Evolutionary conservation across 306 rosid genomes (phyloP), one percentile per base, ranked within the genome.

Genomic region (Calophaca sinica): DNA sequence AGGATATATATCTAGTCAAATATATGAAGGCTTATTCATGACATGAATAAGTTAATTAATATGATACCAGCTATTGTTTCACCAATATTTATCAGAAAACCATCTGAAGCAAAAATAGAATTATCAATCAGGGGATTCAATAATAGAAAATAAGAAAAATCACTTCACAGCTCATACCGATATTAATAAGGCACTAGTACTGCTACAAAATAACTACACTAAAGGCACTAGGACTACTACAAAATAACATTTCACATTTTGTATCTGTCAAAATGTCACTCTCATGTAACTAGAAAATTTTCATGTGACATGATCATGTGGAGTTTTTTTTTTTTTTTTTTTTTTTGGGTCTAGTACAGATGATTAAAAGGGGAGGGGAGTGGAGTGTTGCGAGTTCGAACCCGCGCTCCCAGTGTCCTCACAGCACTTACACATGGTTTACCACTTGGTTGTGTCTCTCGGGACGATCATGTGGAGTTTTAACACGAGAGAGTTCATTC

Each of bases 61-160:
- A 55, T 33, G 66, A 48, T 15, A 12, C 11, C 31, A 46, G 12
- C 10, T 14, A 20, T 46, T 50, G 49, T 59, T 77, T 35, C 57
- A 68, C 32, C 42, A 52, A 69, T 28, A 79, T 12, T 45, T 39
- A 63, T 41, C 61, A 38, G 36, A 78, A 13, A 26, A 72, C 33
- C 39, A 57, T 55, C 9, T n/a, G 29, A 4, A 28, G 51, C 20
- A 4, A 3, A 45, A 33, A n/a, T 32, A 41, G 45, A 38, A 42
- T 36, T 65, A 33, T 20, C 46, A 39, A 38, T 6, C 26, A 70
- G 50, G 15, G 36, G 14, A 26, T 9, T 51, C 63, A 73, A 45
- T 44, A 72, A 80, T 44, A 79, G 13, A 33, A 77, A 60, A 53
- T 60, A 50, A n/a, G 42, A 58, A 11, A 76, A 76, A 54, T 72